Conservation (phyloP, 2,329 filamentous ascomycete species). For the Zasmidium citrigriseum region DNA sequence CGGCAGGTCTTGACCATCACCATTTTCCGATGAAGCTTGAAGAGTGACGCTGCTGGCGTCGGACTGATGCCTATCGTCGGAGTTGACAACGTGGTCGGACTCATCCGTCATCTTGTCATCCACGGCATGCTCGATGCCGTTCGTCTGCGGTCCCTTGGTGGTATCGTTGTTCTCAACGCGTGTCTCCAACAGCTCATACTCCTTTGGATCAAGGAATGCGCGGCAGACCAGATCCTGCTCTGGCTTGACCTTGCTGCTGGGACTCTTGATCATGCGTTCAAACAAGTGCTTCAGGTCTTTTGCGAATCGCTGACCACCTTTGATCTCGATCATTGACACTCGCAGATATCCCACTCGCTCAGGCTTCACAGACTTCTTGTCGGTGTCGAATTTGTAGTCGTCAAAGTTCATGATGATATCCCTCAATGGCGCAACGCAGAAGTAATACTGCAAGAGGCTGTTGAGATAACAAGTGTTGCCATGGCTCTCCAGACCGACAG, state of each 20-base stretch:
- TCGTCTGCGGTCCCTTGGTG: conserved; percentile 2
- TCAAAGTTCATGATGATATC: conserved; percentile 79
- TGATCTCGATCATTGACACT: conserved; percentile 45
- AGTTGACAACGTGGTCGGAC: background rate
- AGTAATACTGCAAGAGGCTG: conserved; percentile 92
- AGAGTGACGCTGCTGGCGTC: conserved; percentile 31
- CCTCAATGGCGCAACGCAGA: conserved; percentile 79
- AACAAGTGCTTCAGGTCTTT: conserved; percentile 37
- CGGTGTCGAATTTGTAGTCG: conserved; percentile 66
- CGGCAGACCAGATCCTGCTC: conserved; percentile 38
- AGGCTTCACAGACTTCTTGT: conserved; percentile 61
- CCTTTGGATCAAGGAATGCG: conserved; percentile 34
- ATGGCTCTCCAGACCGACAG: conserved; percentile 87
- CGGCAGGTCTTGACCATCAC: conserved; percentile 19
- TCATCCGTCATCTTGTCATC: conserved; percentile 20
- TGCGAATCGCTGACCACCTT: conserved; percentile 37
- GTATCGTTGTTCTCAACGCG: conserved; percentile 15
- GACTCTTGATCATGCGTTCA: conserved; percentile 38
- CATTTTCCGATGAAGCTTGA: conserved; percentile 19
- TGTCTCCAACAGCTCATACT: conserved; percentile 27
- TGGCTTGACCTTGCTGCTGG: conserved; percentile 31
- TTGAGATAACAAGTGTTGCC: conserved; percentile 98
- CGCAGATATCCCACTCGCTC: conserved; percentile 76
- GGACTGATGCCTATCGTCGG: conserved; percentile 13
- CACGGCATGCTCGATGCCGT: conserved; percentile 12